These are phyloP conservation scores for Daldinia bambusicola DNA, from an alignment of 495 filamentous ascomycete genomes.

Conservation along the genomic window DNA sequence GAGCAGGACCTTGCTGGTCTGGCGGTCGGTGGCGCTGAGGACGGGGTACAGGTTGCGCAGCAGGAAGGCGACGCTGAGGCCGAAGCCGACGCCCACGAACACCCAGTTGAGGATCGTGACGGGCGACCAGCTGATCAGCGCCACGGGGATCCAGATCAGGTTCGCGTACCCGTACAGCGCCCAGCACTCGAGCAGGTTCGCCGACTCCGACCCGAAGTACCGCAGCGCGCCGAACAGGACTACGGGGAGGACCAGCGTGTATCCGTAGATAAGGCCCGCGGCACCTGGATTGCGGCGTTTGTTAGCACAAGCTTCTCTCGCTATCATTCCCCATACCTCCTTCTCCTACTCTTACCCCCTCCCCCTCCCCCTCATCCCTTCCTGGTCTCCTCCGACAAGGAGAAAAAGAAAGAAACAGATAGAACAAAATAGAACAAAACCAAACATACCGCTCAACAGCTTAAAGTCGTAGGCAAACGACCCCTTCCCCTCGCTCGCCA, in stretches of 20 bases:
- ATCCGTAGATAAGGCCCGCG: slow-evolving; percentile 91
- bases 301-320: slow-evolving; percentile 3
- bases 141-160: slow-evolving; percentile 95
- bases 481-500: slow-evolving; percentile 60
- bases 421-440: not conserved
- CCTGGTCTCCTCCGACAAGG: not conserved
- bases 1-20: slow-evolving; percentile 88
- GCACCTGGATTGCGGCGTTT: slow-evolving; percentile 64
- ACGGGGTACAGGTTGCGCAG: slow-evolving; percentile 94
- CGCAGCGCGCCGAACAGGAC: slow-evolving; percentile 87
- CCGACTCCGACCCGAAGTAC: slow-evolving; percentile 91
- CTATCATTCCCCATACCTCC: not conserved
- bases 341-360: not conserved
- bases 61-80: slow-evolving; percentile 83
- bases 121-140: slow-evolving; percentile 88
- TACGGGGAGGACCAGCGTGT: slow-evolving; percentile 84
- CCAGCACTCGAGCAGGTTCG: slow-evolving; percentile 92
- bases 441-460: slow-evolving; percentile 71
- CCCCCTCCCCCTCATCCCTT: not conserved
- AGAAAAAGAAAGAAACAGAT: not conserved
- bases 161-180: slow-evolving; percentile 95
- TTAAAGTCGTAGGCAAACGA: slow-evolving; percentile 84
- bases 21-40: slow-evolving; percentile 88
- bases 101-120: slow-evolving; percentile 88
- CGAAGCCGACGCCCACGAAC: slow-evolving; percentile 92